Percentiles rank a stretch among this genome's conserved stretches.
Evolutionary conservation across 352 stramenopile species (phyloP).

Genomic region (Phytophthora sp.): DNA sequence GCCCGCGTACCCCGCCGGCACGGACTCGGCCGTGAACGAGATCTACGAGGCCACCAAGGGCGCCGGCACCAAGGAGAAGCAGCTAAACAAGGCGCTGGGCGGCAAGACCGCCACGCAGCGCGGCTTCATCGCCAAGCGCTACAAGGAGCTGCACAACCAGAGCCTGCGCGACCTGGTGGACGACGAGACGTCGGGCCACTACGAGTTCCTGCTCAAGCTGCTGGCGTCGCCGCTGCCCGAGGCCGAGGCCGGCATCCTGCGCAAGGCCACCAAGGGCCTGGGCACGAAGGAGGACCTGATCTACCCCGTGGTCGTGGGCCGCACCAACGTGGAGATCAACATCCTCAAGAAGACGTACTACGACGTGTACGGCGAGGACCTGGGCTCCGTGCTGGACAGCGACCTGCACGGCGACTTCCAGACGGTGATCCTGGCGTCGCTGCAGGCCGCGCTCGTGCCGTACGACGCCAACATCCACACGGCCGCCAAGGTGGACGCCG

Average conservation of each 20-base stretch:
- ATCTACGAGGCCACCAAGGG: slow-evolving; percentile 74
- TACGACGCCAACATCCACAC: slow-evolving; percentile 77
- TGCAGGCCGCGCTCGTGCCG: slow-evolving; percentile 56
- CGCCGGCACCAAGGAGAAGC: slow-evolving; percentile 69
- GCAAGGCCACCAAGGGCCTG: slow-evolving; percentile 64
- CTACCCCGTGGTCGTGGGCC: slow-evolving; percentile 65
- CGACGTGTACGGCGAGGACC: slow-evolving; percentile 64
- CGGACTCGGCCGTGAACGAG: slow-evolving; percentile 64
- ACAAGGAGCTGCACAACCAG: slow-evolving; percentile 74
- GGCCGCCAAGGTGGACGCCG: slow-evolving; percentile 55
- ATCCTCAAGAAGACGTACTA: slow-evolving; percentile 89
- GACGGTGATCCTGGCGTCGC: slow-evolving; percentile 72
- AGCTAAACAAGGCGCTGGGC: slow-evolving; percentile 65
- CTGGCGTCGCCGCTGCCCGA: slow-evolving; percentile 66
- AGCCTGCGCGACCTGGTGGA: slow-evolving; percentile 65
- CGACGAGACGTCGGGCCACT: slow-evolving; percentile 67
- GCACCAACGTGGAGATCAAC: slow-evolving; percentile 75
- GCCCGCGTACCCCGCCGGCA: slow-evolving; percentile 47
- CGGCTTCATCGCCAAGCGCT: slow-evolving; percentile 69
- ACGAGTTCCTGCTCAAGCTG: slow-evolving; percentile 67
- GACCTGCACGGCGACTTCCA: slow-evolving; percentile 80
- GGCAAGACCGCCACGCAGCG: slow-evolving; percentile 65
- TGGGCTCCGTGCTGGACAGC: slow-evolving; percentile 60
- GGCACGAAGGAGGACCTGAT: slow-evolving; percentile 75
- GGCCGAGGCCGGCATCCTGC: slow-evolving; percentile 66